Conservation (phyloP, 495 filamentous ascomycete species). For the Glarea lozoyensis region DNA sequence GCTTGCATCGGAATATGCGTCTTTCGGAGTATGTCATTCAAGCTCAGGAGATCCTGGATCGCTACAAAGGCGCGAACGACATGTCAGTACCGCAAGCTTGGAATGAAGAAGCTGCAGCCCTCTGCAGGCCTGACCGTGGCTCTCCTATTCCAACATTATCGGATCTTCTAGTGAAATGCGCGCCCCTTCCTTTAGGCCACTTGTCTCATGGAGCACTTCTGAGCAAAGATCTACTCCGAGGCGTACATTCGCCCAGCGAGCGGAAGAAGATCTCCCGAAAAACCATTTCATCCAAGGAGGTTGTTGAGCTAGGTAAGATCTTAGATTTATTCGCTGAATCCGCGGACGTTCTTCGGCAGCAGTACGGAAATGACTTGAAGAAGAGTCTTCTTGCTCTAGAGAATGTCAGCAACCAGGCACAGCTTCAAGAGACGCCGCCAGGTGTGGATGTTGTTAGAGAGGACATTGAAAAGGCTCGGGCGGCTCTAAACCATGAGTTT, state of each 20-base stretch:
- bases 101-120: not conserved
- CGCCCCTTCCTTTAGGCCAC: constrained; percentile 2
- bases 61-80: constrained; percentile 8
- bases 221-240: constrained; percentile 1
- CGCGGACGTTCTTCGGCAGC: constrained; percentile 20
- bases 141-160: constrained; percentile 13
- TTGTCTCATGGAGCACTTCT: constrained; percentile 3
- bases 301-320: constrained; percentile 27
- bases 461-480: constrained; percentile 16
- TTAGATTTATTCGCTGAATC: constrained; percentile 24
- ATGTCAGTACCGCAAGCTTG: not conserved
- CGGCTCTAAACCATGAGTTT: constrained; percentile 9
- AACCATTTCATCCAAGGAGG: constrained; percentile 6
- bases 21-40: constrained; percentile 31
- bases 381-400: constrained; percentile 25
- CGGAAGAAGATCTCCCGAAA: not conserved
- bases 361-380: constrained; percentile 34
- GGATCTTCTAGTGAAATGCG: constrained; percentile 4
- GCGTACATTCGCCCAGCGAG: constrained; percentile 1
- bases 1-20: constrained; percentile 34
- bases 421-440: not conserved
- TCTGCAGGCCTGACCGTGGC: constrained; percentile 11
- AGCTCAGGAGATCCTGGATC: constrained; percentile 31
- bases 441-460: constrained; percentile 21
- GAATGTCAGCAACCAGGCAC: constrained; percentile 6